Evolutionary conservation across 345 rosid species (phyloP), one percentile per base, ranked within the genome.

Genomic region (Moricandia moricandioides): DNA sequence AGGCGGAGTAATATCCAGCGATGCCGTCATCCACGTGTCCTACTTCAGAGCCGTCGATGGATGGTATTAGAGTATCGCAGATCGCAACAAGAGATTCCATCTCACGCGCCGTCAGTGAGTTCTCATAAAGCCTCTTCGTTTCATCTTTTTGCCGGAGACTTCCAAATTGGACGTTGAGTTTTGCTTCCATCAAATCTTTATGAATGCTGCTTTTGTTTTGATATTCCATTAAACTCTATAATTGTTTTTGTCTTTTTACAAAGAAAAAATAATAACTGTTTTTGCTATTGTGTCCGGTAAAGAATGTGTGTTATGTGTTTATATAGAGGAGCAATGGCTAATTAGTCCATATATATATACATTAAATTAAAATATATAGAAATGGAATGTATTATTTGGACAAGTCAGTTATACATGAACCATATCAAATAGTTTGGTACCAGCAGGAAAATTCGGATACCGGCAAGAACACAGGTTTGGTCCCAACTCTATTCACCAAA

Each of bases 81-180:
- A 92, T 69, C 34, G 97, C 88, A 2, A 81, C 69, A 2, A 92
- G 88, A 60, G 96, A 80, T 33, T 87, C 94, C 91, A 88, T 87
- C 76, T 90, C 85, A 51, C 88, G 81, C 54, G 74, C 52, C 27
- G 85, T 76, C 51, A 91, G 83, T 4, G 86, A 77, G 71, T 84
- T 91, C n/a, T 12, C 54, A 57, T 85, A 87, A 30, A 61, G 59
- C 37, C 51, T 71, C 52, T 61, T 72, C 80, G 17, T 69, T 74
- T 54, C 78, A 37, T 71, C 17, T n/a, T 24, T 34, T 5, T 29
- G 75, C 65, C 65, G 59, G 70, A 40, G 30, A 35, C 21, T 21
- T 51, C 39, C 70, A 54, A 8, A 7, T 47, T 71, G 72, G 6
- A 57, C 57, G 67, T 71, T 62, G 13, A 16, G 16, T 35, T 49